These are phyloP conservation scores for Glycine tomentella DNA, from an alignment of 306 rosid species.

Conservation along the genomic window DNA sequence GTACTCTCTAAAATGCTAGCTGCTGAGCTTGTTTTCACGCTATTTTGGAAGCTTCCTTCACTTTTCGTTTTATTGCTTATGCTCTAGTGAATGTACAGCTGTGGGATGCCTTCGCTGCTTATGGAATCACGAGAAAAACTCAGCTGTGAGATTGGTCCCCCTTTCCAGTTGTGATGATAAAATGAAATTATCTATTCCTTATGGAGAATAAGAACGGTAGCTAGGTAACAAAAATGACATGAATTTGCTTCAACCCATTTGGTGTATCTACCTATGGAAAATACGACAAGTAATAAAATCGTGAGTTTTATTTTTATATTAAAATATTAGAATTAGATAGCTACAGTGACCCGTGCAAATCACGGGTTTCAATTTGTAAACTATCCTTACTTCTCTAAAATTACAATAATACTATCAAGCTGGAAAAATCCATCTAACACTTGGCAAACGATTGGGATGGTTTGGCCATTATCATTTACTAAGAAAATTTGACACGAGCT, in stretches of 20 bases:
- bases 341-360: neutral
- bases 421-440: neutral
- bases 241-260: neutral
- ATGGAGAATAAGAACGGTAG: neutral
- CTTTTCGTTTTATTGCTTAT: neutral
- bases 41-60: constrained; percentile 47
- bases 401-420: neutral
- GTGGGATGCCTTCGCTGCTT: neutral
- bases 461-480: neutral
- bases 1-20: neutral
- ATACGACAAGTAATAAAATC: neutral
- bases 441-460: neutral
- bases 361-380: neutral
- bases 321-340: neutral
- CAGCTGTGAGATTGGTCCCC: constrained; percentile 23
- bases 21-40: constrained; percentile 1
- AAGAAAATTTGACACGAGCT: neutral
- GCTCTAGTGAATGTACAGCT: constrained; percentile 33
- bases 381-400: neutral
- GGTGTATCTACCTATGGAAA: constrained; percentile 1
- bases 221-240: neutral
- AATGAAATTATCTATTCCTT: neutral
- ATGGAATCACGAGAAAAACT: neutral
- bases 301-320: neutral
- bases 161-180: constrained; percentile 6